Conservation (phyloP, 2,329 filamentous ascomycete species). For the Aureobasidium sp. region DNA sequence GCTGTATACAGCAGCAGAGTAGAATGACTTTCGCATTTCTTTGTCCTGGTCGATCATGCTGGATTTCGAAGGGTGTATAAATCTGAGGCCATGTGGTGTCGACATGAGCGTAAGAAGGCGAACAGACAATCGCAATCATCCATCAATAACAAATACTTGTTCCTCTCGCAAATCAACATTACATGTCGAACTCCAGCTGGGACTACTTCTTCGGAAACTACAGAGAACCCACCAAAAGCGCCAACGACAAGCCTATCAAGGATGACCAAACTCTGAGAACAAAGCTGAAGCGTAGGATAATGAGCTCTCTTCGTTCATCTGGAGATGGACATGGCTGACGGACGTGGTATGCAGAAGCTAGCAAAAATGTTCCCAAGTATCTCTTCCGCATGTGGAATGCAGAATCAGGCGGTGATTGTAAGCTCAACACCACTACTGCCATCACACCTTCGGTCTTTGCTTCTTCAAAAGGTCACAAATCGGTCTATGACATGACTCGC, state of each 20-base stretch:
- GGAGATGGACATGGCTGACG: background rate
- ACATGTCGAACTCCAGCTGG: background rate
- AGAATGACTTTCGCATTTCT: background rate
- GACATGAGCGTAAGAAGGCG: background rate
- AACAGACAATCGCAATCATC: background rate
- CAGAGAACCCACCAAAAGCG: background rate
- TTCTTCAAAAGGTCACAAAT: background rate
- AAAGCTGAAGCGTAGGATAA: background rate
- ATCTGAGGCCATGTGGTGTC: background rate
- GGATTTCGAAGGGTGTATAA: background rate
- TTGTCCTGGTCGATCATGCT: background rate
- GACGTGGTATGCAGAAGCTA: background rate
- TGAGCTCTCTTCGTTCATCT: background rate
- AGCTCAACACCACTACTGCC: background rate
- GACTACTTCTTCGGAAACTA: background rate
- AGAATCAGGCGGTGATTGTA: background rate
- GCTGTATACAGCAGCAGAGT: background rate
- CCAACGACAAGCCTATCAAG: background rate
- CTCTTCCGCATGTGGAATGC: constrained; percentile 5
- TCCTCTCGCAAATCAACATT: background rate
- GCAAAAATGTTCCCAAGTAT: constrained; percentile 3
- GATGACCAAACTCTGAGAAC: background rate
- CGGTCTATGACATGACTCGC: constrained; percentile 4
- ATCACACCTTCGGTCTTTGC: background rate
- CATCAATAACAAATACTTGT: background rate